Base-by-base conservation (phyloP, 2,329 filamentous ascomycete genomes). In the Aureobasidium subglaciale region DNA sequence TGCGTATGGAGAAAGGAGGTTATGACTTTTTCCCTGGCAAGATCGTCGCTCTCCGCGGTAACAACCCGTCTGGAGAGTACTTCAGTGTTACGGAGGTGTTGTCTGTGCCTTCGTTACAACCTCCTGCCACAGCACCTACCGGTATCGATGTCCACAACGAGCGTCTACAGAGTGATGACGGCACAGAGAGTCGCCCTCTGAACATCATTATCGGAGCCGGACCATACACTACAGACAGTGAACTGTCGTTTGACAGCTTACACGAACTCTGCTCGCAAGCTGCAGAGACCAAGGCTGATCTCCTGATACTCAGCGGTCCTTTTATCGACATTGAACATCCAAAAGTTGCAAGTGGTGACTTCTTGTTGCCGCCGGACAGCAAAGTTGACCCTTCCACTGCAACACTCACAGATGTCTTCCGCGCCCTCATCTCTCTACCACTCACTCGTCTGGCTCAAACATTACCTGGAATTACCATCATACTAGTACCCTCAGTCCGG, bases 21-120 rank as follows among this genome's bases (percentile, higher is more conserved):
- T 93, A 87, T 71, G 86, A 89, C 67, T 89, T 97, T 74, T 97
- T 97, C 68, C 93, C 92, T 0, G 93, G 93, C 5, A 91, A 97
- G 67, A 90, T 97, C 52, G 89, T 96, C 27, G 93, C 92, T 6
- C 72, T 97, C 25, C 81, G 81, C 59, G 93, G 93, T 7, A 90
- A 84, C 63, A 99, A 99, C 67, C 84, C 90, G 18, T 90, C 89
- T 0, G 92, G 92, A 0, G 80, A 84, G 34, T 86, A 88, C 63
- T 96, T 97, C 63, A 80, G 84, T 1, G 90, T 93, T 29, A 84
- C 81, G 30, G 84, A 96, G 65, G 72, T 93, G 3, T 77, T 97
- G 6, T 75, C 85, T 1, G 73, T 90, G 2, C 93, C 93, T 2
- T 75, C 89, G 3, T 78, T 95, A 13, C 84, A 84, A 3, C 84